A percentile compares a stretch with the other conserved stretches of the same genome.
Evolutionary conservation across 106 monocot species (phyloP).

Genomic region (Acorus gramineus): DNA sequence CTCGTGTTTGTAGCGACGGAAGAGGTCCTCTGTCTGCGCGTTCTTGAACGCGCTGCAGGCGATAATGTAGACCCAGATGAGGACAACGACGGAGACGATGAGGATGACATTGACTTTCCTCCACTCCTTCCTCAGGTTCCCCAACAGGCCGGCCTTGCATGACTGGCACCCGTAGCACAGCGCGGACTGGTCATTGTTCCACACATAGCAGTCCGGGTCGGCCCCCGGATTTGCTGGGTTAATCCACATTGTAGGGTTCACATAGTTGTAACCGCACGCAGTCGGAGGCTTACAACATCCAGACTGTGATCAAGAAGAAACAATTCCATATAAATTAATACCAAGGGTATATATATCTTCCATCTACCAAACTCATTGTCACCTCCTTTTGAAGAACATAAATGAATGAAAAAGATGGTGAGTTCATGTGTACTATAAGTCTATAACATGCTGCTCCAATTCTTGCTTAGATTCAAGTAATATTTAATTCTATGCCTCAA

Average conservation of each 20-base stretch:
- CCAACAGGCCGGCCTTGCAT: constrained; percentile 75
- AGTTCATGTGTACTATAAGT: not conserved
- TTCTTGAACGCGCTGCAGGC: constrained; percentile 85
- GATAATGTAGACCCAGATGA: constrained; percentile 72
- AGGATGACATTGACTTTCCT: constrained; percentile 65
- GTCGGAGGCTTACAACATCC: constrained; percentile 92
- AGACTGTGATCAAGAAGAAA: constrained; percentile 31
- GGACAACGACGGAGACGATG: constrained; percentile 56
- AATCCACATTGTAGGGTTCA: constrained; percentile 85
- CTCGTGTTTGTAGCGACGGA: constrained; percentile 65
- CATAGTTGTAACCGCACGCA: constrained; percentile 65
- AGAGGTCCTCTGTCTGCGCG: constrained; percentile 80
- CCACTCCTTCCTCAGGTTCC: constrained; percentile 70
- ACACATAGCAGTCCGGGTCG: constrained; percentile 54
- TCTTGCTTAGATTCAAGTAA: too few species aligned
- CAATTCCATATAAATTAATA: not conserved
- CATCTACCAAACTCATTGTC: not conserved
- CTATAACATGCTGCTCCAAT: too few species aligned
- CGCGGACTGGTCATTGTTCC: constrained; percentile 75
- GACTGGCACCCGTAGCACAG: constrained; percentile 75
- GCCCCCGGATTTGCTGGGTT: constrained; percentile 48
- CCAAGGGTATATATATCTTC: not conserved
- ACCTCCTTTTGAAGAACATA: not conserved
- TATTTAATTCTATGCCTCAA: too few species aligned
- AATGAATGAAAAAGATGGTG: not conserved